Base-by-base conservation (phyloP, 2,329 filamentous ascomycete species). In the Clonostachys byssicola region DNA sequence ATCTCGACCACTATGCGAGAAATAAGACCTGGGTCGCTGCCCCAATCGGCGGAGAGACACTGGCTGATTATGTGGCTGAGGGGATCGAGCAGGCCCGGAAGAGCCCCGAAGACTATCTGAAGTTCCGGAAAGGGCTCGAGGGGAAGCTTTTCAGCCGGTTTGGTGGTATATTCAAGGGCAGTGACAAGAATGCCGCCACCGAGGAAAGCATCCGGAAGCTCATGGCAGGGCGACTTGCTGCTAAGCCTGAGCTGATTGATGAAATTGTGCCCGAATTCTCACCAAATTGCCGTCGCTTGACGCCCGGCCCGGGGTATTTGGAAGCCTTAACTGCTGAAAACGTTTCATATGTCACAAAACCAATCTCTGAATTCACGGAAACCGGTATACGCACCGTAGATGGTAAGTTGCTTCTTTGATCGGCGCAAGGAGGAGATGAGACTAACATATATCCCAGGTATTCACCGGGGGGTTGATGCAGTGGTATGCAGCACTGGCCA, bases 371-470 rank as follows among this genome's bases (percentile, higher is more conserved):
- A n/a, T n/a, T 39, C 7, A 39, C 36, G 36, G 36, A 39, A 18
- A 39, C 36, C 3, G 36, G 36, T 39, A 18, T 39, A n/a, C 14
- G 17, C 7, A 39, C 36, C 14, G 36, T 18, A 18, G 36, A 39
- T n/a, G 36, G 36, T 18, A 30, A 30, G 23, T 30, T 30, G 23
- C 23, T 30, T 4, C 23, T 30, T 30, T 9, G 9, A 30, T 30
- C 23, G 10, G 23, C 3, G 23, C 23, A 30, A 8, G 23, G 23
- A 9, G 7, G 9, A 30, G 23, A 30, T 30, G 65, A 77, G 53
- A 74, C 80, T 34, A 77, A 74, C 33, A 66, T 79, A 1, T 76
- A 75, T 33, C 72, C 82, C 81, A 84, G 42, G 69, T 71, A 1
- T 81, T 79, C 53, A 62, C 70, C 0, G 55, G 75, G 3, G 78